Percentiles rank a stretch among this genome's conserved stretches.
Evolutionary conservation across 129 eudicot genomes (phyloP).

Genomic region (Pittosporum tobira): DNA sequence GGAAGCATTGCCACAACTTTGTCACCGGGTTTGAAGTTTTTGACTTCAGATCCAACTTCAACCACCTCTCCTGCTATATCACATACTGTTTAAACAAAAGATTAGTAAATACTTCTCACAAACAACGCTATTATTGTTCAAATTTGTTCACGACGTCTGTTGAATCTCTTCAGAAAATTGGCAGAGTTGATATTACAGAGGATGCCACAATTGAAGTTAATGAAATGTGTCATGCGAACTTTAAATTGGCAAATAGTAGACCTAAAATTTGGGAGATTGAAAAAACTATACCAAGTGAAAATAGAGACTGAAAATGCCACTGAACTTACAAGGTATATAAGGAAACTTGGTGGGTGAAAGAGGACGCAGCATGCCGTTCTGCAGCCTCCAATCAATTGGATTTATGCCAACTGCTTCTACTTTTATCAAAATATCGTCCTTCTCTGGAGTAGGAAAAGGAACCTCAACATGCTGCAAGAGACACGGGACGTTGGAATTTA

Average conservation of each 20-base stretch:
- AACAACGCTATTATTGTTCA: too few species aligned
- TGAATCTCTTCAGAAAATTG: too few species aligned
- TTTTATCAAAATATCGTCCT: slow-evolving; percentile 35
- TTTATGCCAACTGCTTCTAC: slow-evolving; percentile 38
- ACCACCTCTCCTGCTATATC: slow-evolving; percentile 25
- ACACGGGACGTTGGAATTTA: neutral
- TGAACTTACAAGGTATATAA: slow-evolving; percentile 28
- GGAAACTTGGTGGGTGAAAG: slow-evolving; percentile 37
- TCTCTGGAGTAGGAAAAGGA: slow-evolving; percentile 33
- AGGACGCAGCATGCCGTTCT: slow-evolving; percentile 35
- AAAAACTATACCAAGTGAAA: too few species aligned
- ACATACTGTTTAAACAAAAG: slow-evolving; percentile 11
- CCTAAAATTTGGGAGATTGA: neutral
- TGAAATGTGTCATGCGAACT: too few species aligned
- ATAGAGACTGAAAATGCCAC: neutral
- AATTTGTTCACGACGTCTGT: too few species aligned
- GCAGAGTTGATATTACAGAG: too few species aligned
- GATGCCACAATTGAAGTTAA: neutral
- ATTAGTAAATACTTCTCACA: too few species aligned
- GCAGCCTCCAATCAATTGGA: slow-evolving; percentile 38
- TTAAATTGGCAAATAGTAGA: neutral
- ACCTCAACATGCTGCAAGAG: slow-evolving; percentile 39
- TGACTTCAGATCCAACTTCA: slow-evolving; percentile 17
- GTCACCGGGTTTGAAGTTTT: slow-evolving; percentile 19
- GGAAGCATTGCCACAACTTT: too few species aligned